Percentiles rank a stretch among this genome's conserved stretches.
Evolutionary conservation across 176 grass and related monocot species (phyloP).

Genomic region (Oryza officinalis): DNA sequence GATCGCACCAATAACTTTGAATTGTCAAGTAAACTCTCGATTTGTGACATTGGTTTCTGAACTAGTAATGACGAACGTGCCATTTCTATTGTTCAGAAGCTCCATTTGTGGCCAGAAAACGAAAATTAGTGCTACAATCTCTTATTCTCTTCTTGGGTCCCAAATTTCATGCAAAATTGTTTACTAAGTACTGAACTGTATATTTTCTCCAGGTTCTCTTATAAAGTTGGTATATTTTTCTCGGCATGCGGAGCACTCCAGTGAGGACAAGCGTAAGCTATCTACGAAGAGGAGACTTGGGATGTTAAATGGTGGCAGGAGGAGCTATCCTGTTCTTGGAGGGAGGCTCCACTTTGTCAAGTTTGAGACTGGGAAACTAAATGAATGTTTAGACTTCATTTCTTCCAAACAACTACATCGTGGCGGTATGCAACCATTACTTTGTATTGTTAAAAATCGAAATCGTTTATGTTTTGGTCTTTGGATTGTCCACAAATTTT

Average conservation of each 20-base stretch:
- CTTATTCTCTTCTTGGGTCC: not conserved
- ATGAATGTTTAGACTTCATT: constrained; percentile 93
- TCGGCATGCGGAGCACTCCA: constrained; percentile 71
- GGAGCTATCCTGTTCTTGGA: constrained; percentile 88
- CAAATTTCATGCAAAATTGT: not conserved
- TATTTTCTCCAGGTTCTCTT: constrained; percentile 66
- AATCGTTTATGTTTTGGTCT: not conserved
- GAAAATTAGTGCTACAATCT: not conserved
- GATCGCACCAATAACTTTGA: not conserved
- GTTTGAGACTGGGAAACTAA: constrained; percentile 90
- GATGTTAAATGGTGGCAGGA: constrained; percentile 73
- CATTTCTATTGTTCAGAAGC: not conserved
- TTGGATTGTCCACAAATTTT: not conserved
- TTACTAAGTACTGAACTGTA: constrained; percentile 1
- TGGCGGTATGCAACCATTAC: constrained; percentile 67
- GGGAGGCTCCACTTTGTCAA: constrained; percentile 99
- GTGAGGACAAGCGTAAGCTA: constrained; percentile 69
- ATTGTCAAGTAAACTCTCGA: not conserved
- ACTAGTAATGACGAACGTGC: not conserved
- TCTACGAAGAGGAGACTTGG: constrained; percentile 83
- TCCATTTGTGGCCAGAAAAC: not conserved
- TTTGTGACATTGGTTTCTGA: constrained; percentile 2
- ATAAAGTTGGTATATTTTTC: constrained; percentile 99
- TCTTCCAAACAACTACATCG: constrained; percentile 96
- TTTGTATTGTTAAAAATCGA: not conserved